Evolutionary conservation across 1,284 basidiomycete species (phyloP), one percentile per base, ranked within the genome.

Genomic region (Rhodotorula sp.): DNA sequence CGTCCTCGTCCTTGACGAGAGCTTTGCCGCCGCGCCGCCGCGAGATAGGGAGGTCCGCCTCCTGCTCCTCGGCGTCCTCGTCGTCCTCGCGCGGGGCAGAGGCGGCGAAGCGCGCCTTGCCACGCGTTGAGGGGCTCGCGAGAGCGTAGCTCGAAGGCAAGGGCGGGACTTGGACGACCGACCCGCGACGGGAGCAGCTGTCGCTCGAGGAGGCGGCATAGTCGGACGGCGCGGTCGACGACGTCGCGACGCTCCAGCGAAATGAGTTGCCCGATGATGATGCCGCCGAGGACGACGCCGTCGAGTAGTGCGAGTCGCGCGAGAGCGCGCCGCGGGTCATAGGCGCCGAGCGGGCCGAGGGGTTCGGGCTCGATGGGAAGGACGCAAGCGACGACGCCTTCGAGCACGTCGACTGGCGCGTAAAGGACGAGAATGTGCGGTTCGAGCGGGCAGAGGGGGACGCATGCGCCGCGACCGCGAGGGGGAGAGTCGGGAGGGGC

Each of bases 161-260:
- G 27, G 50, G 50, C 50, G 50, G 25, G 48, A n/a, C 48, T 9
- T n/a, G 50, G 12, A 9, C 2, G 25, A n/a, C 25, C 25, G 58
- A 64, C 7, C 68, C 59, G 22, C 72, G 68, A 17, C 67, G 62
- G n/a, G 44, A 51, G 37, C 39, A 67, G 44, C 34, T 41, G 59
- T 61, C 64, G 17, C 60, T 44, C 7, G 50, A 62, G 32, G 66
- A 61, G 15, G 41, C 61, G 34, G 39, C 58, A 32, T 46, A 51
- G 13, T 61, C 63, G 4, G 61, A 51, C 29, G 72, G 68, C 15
- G 66, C 72, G 4, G 72, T 73, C 59, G 72, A 73, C 3, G 65
- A 56, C 2, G 66, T 70, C 21, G 61, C 63, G n/a, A 70, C 62
- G 9, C 65, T 67, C 72, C 72, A 73, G 25, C 72, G 65, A 62